Evolutionary conservation across 345 rosid species (phyloP).

Genomic region (Boechera retrofracta): DNA sequence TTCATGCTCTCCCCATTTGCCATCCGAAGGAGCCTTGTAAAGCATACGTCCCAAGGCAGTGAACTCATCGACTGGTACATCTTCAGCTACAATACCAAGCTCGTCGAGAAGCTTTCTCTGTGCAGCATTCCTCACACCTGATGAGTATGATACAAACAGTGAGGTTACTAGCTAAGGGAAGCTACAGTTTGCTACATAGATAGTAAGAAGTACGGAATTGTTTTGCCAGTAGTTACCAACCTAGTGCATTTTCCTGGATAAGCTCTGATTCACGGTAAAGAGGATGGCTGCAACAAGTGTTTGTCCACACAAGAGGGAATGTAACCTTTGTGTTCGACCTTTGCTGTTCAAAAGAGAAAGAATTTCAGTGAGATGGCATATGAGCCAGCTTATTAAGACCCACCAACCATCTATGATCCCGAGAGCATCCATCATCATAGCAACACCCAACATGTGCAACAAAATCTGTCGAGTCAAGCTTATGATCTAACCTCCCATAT

Average conservation of each 20-base stretch:
- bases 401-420: background rate
- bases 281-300: constrained; percentile 99
- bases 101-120: constrained; percentile 98
- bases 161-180: background rate
- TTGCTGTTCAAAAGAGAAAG: constrained; percentile 61
- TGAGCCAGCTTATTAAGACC: background rate
- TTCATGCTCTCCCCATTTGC: constrained; percentile 99
- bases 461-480: constrained; percentile 7
- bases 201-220: constrained; percentile 4
- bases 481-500: constrained; percentile 5
- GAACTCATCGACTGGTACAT: constrained; percentile 89
- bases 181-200: background rate
- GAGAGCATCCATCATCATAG: constrained; percentile 19
- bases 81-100: constrained; percentile 91
- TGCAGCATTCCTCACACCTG: constrained; percentile 98
- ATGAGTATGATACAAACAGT: constrained; percentile 25
- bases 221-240: constrained; percentile 45
- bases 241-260: constrained; percentile 75
- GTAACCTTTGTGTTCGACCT: constrained; percentile 96
- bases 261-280: constrained; percentile 92
- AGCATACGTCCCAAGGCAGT: constrained; percentile 79
- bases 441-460: background rate
- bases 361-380: background rate
- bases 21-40: constrained; percentile 99
- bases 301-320: constrained; percentile 99